Conservation (phyloP, 2,329 filamentous ascomycete genomes). For the Xylariaceae sp. region DNA sequence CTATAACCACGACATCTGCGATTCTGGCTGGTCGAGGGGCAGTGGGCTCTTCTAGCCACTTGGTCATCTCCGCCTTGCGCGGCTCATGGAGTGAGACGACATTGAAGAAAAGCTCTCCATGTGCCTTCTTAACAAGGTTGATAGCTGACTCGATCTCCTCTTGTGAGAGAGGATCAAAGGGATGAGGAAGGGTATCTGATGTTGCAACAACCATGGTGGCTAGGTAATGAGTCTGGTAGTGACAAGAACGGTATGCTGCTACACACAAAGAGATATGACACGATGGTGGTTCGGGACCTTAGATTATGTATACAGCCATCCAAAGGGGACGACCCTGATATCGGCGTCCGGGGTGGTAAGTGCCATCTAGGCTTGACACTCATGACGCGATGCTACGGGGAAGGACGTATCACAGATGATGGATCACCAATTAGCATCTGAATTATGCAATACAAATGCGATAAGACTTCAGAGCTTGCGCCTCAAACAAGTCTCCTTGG, state of each 20-base stretch:
- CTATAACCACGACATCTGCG: constrained; percentile 85
- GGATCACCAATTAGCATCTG: constrained; percentile 31
- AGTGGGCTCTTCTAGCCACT: constrained; percentile 73
- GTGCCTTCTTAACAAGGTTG: constrained; percentile 69
- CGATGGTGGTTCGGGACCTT: no score
- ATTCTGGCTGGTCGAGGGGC: constrained; percentile 69
- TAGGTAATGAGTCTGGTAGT: no score
- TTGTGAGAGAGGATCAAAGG: constrained; percentile 76
- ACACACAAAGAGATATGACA: no score
- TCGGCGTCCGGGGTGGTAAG: not conserved
- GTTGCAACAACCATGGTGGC: constrained; percentile 34
- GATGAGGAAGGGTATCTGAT: constrained; percentile 54
- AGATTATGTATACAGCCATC: no score
- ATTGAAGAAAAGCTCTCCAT: constrained; percentile 81
- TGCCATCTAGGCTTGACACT: constrained; percentile 19
- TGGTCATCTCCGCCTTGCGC: constrained; percentile 81
- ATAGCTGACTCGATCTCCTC: constrained; percentile 77
- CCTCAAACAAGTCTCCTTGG: not conserved
- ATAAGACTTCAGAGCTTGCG: constrained; percentile 31
- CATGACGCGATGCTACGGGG: constrained; percentile 21
- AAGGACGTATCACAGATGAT: constrained; percentile 10
- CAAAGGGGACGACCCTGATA: not conserved
- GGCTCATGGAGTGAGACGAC: constrained; percentile 85
- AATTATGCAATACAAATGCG: constrained; percentile 31
- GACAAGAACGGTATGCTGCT: no score